Conservation (phyloP, 176 grass and related monocot species). For the Themeda triandra region DNA sequence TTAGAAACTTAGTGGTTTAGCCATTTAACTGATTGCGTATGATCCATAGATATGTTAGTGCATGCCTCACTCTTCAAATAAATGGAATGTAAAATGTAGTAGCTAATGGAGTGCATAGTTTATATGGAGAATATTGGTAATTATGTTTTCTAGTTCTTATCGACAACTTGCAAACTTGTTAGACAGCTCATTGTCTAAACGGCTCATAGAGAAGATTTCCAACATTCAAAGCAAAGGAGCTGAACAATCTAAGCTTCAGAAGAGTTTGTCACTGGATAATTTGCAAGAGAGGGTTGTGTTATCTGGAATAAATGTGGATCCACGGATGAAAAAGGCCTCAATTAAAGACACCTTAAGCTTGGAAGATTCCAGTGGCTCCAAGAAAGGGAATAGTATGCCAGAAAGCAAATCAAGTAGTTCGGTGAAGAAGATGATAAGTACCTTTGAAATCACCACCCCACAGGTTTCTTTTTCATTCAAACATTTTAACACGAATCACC, state of each 20-base stretch:
- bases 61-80: not conserved
- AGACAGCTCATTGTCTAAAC: conserved; percentile 30
- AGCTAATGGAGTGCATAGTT: not conserved
- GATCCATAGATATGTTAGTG: not conserved
- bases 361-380: conserved; percentile 2
- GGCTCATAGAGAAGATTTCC: not conserved
- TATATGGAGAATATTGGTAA: not conserved
- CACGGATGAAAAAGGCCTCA: not conserved
- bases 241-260: not conserved
- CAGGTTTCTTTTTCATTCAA: conserved; percentile 15
- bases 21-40: not conserved
- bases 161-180: not conserved
- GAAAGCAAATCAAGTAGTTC: conserved; percentile 22
- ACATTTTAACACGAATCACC: not conserved
- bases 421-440: conserved; percentile 38
- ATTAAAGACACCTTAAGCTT: not conserved
- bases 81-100: not conserved
- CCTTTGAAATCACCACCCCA: conserved; percentile 19
- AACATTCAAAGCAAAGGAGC: conserved; percentile 23
- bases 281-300: not conserved
- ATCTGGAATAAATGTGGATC: not conserved
- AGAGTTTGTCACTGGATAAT: conserved; percentile 20
- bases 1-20: not conserved
- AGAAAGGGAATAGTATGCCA: conserved; percentile 1
- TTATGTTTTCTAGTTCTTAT: conserved; percentile 27